Base-by-base conservation (phyloP, 805 yeast species). In the Yarrowia phangngaensis region DNA sequence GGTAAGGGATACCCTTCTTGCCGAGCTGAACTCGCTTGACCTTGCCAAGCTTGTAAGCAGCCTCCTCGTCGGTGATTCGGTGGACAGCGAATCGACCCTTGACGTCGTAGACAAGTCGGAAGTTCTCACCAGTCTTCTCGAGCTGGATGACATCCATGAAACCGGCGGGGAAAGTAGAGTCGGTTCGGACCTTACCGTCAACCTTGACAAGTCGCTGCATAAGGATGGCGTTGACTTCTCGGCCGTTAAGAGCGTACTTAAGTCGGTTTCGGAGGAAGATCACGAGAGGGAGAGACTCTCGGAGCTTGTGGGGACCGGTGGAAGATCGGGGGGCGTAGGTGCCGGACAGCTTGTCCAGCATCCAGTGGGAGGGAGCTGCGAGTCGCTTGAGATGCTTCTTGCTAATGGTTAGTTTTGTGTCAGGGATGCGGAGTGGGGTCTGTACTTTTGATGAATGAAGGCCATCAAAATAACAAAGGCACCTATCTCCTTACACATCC, bases 281-380 rank as follows among this genome's bases (percentile, higher is more conserved):
- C 69, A 90, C 80, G 75, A 89, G 82, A 71, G 97, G 97, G 70
- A 89, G 83, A 57, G 95, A 89, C 79, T 89, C 97, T 75, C 97
- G 83, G 72, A 89, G 81, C 77, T 90, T 92, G 81, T 90, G 98
- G 72, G 98, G 98, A 80, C 98, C 98, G 65, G 95, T 83, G 59
- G 97, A 88, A 70, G 97, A 95, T 79, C 97, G 88, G 79, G 98
- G 98, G 60, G 98, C 98, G 74, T 92, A 92, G 70, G 86, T 79
- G 73, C 99, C 99, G 70, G 97, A 85, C 78, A 92, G 80, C 79
- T 92, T 92, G 94, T 94, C 98, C 80, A 92, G 86, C 94, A 92
- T 85, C 98, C 98, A 92, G 84, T 92, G 98, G 80, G 89, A 84
- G 81, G 99, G 99, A 74, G 98, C 98, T 74, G 97, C 96, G 76